These are phyloP conservation scores for Gossypium davidsonii DNA, from an alignment of 441 rosid species.

Conservation along the genomic window DNA sequence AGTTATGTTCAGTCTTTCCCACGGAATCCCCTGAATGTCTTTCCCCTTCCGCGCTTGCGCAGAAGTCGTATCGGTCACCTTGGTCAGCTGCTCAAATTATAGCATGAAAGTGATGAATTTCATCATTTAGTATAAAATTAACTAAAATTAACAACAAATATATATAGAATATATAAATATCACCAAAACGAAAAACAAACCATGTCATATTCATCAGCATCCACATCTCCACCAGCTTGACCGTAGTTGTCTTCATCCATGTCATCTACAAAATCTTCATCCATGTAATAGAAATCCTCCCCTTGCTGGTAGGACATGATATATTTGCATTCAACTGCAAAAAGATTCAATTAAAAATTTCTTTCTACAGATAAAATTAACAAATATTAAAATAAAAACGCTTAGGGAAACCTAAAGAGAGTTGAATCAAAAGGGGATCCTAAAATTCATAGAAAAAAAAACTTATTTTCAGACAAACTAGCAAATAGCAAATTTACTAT, in stretches of 20 bases:
- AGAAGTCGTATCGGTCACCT: constrained; percentile 52
- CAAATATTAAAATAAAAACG: background rate
- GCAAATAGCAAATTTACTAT: background rate
- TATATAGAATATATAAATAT: background rate
- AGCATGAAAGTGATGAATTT: background rate
- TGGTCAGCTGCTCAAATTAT: constrained; percentile 33
- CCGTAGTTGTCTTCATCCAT: constrained; percentile 29
- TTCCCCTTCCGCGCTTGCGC: constrained; percentile 54
- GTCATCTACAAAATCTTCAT: constrained; percentile 35
- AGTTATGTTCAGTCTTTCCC: constrained; percentile 51
- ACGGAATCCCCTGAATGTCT: constrained; percentile 68
- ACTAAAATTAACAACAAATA: background rate
- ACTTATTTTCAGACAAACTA: background rate
- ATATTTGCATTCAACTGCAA: constrained; percentile 4
- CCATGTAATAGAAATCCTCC: constrained; percentile 34
- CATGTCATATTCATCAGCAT: constrained; percentile 41
- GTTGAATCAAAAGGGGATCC: background rate
- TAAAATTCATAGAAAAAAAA: background rate
- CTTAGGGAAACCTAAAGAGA: background rate
- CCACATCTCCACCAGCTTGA: constrained; percentile 25
- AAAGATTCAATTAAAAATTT: background rate
- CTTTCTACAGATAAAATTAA: background rate
- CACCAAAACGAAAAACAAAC: constrained; percentile 19
- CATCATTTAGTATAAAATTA: background rate
- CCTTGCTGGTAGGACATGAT: constrained; percentile 26